phyloP scores from a whole-genome alignment of 257 asterid genomes.

The Solanum medicagineum region DNA sequence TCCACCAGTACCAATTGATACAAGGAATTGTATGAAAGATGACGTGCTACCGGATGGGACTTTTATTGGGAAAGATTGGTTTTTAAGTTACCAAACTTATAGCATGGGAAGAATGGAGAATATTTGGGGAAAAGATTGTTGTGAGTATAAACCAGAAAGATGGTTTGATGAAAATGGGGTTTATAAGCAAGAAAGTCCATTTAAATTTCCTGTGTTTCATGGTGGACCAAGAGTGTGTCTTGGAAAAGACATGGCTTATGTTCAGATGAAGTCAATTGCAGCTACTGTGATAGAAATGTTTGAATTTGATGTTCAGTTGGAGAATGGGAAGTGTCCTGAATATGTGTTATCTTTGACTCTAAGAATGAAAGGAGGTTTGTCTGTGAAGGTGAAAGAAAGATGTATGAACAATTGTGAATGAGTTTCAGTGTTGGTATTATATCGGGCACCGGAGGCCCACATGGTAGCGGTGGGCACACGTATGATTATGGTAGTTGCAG shows the following conservation, averaged over 20 bases:
- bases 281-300: constrained; percentile 69
- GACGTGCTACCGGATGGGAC: constrained; percentile 86
- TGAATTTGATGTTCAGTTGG: constrained; percentile 29
- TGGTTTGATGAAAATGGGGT: constrained; percentile 79
- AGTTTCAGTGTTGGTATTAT: background rate
- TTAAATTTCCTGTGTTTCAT: constrained; percentile 64
- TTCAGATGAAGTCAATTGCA: constrained; percentile 82
- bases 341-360: constrained; percentile 60
- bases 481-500: background rate
- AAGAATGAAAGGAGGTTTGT: constrained; percentile 74
- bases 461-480: background rate
- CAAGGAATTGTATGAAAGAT: constrained; percentile 37
- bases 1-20: constrained; percentile 79
- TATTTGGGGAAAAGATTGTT: constrained; percentile 74
- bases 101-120: constrained; percentile 89
- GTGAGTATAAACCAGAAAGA: constrained; percentile 73
- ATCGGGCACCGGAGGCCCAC: too few relatives aligned
- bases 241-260: constrained; percentile 87
- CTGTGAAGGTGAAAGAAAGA: constrained; percentile 47
- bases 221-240: constrained; percentile 88
- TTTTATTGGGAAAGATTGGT: constrained; percentile 49
- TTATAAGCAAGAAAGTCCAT: constrained; percentile 49
- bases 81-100: constrained; percentile 39
- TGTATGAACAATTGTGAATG: background rate
- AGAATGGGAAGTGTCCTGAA: constrained; percentile 50